Conservation (phyloP, 1,284 basidiomycete species). For the Porodaedalea pini region DNA sequence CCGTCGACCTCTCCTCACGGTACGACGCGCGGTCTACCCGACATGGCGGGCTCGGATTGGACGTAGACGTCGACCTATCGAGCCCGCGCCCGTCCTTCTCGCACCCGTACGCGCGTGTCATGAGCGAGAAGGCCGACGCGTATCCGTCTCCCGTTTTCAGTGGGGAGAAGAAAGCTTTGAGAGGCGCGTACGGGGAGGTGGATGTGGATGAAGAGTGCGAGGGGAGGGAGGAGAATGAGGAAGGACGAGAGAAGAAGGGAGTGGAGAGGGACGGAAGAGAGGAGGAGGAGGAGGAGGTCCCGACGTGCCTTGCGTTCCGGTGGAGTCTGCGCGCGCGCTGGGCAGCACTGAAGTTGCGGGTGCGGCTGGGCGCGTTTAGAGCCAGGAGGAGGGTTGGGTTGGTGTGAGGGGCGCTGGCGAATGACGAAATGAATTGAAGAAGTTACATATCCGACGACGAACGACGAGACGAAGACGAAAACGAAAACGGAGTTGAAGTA, state of each 20-base stretch:
- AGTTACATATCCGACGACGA: background rate
- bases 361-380: constrained; percentile 15
- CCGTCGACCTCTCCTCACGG: background rate
- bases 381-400: constrained; percentile 13
- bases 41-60: background rate
- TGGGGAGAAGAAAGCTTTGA: background rate
- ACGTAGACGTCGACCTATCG: background rate
- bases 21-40: background rate
- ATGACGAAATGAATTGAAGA: background rate
- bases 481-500: background rate
- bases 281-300: background rate
- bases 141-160: background rate
- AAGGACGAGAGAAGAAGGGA: background rate
- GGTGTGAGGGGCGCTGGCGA: background rate
- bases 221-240: background rate
- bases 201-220: background rate
- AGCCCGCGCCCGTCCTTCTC: background rate
- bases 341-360: constrained; percentile 14
- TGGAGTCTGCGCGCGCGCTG: constrained; percentile 14
- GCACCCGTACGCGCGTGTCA: background rate
- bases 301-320: background rate
- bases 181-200: background rate
- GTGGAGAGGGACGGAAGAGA: background rate
- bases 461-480: background rate
- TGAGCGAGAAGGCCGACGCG: background rate